These are phyloP conservation scores for Agrocybe praecox DNA, from an alignment of 768 basidiomycete species.

Conservation along the genomic window DNA sequence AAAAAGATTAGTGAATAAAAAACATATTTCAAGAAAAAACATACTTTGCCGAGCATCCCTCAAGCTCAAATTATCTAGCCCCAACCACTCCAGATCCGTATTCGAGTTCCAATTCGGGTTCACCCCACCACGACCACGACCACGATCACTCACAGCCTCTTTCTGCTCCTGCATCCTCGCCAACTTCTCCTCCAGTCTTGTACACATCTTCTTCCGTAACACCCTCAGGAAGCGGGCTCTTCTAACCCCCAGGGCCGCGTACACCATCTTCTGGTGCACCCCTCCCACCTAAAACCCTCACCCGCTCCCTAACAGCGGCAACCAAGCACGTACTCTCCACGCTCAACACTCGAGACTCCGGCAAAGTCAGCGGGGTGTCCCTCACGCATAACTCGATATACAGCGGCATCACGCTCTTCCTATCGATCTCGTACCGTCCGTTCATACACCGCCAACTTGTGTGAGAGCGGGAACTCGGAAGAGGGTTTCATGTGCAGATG, in stretches of 20 bases:
- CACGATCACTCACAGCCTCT: too few relatives aligned
- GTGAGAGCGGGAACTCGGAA: constrained; percentile 43
- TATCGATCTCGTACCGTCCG: constrained; percentile 49
- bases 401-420: constrained; percentile 50
- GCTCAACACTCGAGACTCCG: constrained; percentile 59
- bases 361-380: constrained; percentile 48
- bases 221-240: constrained; percentile 23
- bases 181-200: constrained; percentile 9
- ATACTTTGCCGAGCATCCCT: too few relatives aligned
- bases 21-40: too few relatives aligned
- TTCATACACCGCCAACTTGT: constrained; percentile 54
- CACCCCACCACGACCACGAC: too few relatives aligned
- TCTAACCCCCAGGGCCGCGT: not conserved
- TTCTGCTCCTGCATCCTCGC: constrained; percentile 10
- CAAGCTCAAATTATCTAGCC: not conserved
- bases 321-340: constrained; percentile 52
- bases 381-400: constrained; percentile 58
- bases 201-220: constrained; percentile 16
- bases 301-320: constrained; percentile 50
- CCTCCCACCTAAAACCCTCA: constrained; percentile 29
- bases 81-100: too few relatives aligned
- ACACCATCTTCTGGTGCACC: too few relatives aligned
- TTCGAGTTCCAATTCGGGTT: not conserved
- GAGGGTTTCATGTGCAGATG: constrained; percentile 50
- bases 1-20: too few relatives aligned